Evolutionary conservation across 2,329 filamentous ascomycete species (phyloP).

Genomic region (Paecilomyces fulvus): DNA sequence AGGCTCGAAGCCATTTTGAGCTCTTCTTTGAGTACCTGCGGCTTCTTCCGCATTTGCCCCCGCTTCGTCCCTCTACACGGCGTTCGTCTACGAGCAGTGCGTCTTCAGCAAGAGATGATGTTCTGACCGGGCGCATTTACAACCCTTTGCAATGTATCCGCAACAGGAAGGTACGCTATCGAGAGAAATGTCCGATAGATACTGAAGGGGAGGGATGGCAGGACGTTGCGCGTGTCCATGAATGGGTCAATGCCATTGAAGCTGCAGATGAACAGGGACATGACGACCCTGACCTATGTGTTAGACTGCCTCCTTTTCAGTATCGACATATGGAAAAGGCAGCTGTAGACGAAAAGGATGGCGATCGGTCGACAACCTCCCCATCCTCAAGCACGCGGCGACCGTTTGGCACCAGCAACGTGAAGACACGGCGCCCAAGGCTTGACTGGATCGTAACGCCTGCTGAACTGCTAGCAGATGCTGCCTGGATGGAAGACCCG

Average conservation of each 20-base stretch:
- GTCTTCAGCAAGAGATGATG: constrained; percentile 21
- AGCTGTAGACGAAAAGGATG: constrained; percentile 13
- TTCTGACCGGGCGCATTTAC: constrained; percentile 59
- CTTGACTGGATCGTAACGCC: constrained; percentile 81
- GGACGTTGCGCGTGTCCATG: constrained; percentile 60
- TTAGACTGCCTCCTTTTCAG: constrained; percentile 37
- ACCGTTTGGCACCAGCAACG: constrained; percentile 33
- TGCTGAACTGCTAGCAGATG: constrained; percentile 78
- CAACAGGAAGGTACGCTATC: constrained; percentile 74
- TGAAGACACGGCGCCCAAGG: constrained; percentile 61
- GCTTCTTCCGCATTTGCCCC: constrained; percentile 69
- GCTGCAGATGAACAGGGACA: constrained; percentile 37
- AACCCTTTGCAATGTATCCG: constrained; percentile 90
- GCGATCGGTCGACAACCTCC: constrained; percentile 20
- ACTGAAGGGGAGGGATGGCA: constrained; percentile 69
- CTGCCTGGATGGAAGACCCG: constrained; percentile 79
- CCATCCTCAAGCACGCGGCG: constrained; percentile 34
- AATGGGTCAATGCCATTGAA: constrained; percentile 68
- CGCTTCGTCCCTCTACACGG: constrained; percentile 39
- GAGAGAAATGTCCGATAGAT: constrained; percentile 67
- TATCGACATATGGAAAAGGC: constrained; percentile 11
- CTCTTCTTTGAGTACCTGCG: constrained; percentile 76
- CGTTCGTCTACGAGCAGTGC: constrained; percentile 7
- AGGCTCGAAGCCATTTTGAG: constrained; percentile 77
- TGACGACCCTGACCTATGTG: constrained; percentile 38